Base-by-base conservation (phyloP, 2,329 filamentous ascomycete genomes). In the Fusarium piperis region DNA sequence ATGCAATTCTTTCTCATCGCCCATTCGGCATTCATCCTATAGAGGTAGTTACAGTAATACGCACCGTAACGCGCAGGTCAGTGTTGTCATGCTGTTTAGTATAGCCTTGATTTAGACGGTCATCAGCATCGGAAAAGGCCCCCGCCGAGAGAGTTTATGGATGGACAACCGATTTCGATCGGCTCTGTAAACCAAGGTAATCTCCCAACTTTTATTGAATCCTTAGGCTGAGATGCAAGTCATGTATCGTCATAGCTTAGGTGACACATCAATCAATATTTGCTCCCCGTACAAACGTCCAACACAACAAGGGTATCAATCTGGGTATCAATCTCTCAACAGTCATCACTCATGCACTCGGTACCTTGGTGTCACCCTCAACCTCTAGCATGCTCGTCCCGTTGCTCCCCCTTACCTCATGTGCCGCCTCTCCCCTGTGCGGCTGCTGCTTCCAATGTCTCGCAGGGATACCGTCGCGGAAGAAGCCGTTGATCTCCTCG, bases 401-500 rank as follows among this genome's bases (percentile, higher is more conserved):
- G 15, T 61, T 33, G 16, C 67, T 69, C 35, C 33, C 33, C 18
- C 23, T 59, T 6, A 55, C 52, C 33, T 55, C 59, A 20, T 58
- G 39, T 26, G 56, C 36, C 15, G 33, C 26, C 64, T 67, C 60
- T 6, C 15, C 46, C 44, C 16, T 26, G 9, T 10, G 62, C 4
- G 76, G 76, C 35, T 77, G 76, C 33, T 65, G 55, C 52, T 70
- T 78, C 77, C 77, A 79, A 9, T 72, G 59, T 4, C 70, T 68
- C 8, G 76, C 78, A 26, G 76, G 71, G 28, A 79, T 74, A 1
- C 76, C 74, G 16, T 78, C 73, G 10, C 73, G 46, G 32, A 76
- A 76, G 66, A 76, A 76, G 11, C 74, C 71, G 0, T 78, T 77
- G 8, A 79, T 78, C 30, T 79, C 78, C 44, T 78, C 75, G 1